Conservation (phyloP, 495 filamentous ascomycete genomes). For the Trichodelitschia bisporula region DNA sequence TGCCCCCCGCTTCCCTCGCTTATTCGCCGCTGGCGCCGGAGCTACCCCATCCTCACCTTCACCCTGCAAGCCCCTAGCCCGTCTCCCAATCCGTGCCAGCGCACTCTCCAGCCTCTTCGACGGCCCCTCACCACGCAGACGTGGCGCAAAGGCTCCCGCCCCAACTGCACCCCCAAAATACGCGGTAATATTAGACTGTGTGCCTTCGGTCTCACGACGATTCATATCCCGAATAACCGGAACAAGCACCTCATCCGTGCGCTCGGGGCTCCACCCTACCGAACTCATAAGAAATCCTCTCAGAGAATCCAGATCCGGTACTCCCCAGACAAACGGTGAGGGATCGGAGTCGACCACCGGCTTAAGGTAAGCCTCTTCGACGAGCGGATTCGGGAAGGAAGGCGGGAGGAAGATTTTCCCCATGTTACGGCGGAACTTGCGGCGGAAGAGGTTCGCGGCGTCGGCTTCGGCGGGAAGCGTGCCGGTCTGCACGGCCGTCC, state of each 20-base stretch:
- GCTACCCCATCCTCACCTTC: background rate
- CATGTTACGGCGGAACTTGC: conserved; percentile 43
- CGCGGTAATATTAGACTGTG: conserved; percentile 85
- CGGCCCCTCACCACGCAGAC: conserved; percentile 30
- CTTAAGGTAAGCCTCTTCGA: conserved; percentile 57
- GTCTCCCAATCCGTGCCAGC: conserved; percentile 36
- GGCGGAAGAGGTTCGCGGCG: conserved; percentile 34
- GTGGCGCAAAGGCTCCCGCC: conserved; percentile 46
- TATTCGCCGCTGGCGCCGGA: background rate
- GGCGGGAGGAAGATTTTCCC: conserved; percentile 66
- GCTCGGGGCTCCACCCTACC: conserved; percentile 73
- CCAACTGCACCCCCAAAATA: conserved; percentile 48
- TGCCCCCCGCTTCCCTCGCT: too few species aligned
- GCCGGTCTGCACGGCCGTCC: conserved; percentile 45
- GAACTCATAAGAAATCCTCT: conserved; percentile 76
- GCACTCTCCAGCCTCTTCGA: conserved; percentile 72
- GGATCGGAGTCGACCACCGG: conserved; percentile 65
- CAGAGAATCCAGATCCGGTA: conserved; percentile 72
- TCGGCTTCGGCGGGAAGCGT: conserved; percentile 26
- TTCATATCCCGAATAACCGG: conserved; percentile 94
- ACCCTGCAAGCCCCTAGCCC: conserved; percentile 18
- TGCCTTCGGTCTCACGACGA: conserved; percentile 57
- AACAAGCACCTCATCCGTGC: conserved; percentile 83
- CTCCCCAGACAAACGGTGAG: conserved; percentile 75
- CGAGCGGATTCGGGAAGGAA: conserved; percentile 47